Percentiles rank a stretch among this genome's conserved stretches.
phyloP scores from a whole-genome alignment of 2,329 filamentous ascomycete species.

The Cytospora piceicola region DNA sequence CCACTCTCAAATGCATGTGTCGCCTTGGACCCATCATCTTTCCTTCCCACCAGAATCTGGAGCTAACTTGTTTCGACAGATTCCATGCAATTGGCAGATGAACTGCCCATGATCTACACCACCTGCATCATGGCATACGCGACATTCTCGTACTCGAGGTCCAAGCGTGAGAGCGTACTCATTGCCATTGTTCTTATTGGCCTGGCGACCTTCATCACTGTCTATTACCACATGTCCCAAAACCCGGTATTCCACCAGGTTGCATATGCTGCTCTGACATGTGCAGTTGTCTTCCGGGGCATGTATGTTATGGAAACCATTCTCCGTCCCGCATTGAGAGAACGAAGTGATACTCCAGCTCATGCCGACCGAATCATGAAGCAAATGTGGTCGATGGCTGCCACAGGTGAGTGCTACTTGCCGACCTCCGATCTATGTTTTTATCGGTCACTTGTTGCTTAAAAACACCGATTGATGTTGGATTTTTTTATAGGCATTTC shows the following conservation, averaged over 20 bases:
- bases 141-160: conserved; percentile 72
- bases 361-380: conserved; percentile 55
- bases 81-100: conserved; percentile 63
- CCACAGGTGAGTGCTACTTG: conserved; percentile 46
- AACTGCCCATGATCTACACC: conserved; percentile 64
- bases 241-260: conserved; percentile 83
- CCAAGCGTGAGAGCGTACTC: conserved; percentile 44
- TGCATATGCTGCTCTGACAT: conserved; percentile 74
- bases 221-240: conserved; percentile 78
- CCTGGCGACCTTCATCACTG: conserved; percentile 70
- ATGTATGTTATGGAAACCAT: conserved; percentile 72
- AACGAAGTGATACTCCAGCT: conserved; percentile 45
- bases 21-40: background rate
- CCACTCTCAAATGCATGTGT: conserved; percentile 57
- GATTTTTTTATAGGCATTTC: conserved; percentile 55
- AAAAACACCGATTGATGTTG: background rate
- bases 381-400: conserved; percentile 78
- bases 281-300: conserved; percentile 70
- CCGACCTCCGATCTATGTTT: conserved; percentile 35
- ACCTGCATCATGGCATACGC: conserved; percentile 63
- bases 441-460: background rate
- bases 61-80: conserved; percentile 43
- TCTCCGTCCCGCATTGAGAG: conserved; percentile 51
- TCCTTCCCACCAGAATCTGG: background rate
- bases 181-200: conserved; percentile 56